These are phyloP conservation scores for Penicillium robsamsonii DNA, from an alignment of 495 filamentous ascomycete species.

Conservation along the genomic window DNA sequence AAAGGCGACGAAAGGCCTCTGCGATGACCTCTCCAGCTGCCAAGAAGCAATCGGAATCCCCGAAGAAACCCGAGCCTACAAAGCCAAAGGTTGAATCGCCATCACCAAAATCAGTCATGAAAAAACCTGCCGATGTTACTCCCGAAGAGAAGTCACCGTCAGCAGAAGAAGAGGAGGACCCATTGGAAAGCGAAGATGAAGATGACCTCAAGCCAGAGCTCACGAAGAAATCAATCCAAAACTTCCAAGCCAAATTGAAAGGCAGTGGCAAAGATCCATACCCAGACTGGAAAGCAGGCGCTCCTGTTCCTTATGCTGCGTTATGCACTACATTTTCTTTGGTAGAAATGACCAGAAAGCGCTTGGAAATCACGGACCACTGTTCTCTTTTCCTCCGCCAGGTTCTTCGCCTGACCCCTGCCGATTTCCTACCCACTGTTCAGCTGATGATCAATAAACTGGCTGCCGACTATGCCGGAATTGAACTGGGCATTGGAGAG, in stretches of 20 bases:
- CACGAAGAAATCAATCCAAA: constrained; percentile 73
- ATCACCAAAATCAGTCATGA: constrained; percentile 25
- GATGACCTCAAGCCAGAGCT: constrained; percentile 75
- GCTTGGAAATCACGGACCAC: constrained; percentile 79
- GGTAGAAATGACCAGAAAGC: constrained; percentile 89
- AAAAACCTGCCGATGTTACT: constrained; percentile 41
- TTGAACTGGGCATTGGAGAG: constrained; percentile 95
- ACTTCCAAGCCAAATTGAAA: constrained; percentile 75
- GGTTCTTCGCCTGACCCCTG: constrained; percentile 85
- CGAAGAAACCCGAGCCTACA: constrained; percentile 25
- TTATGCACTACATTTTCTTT: constrained; percentile 92
- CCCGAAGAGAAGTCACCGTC: constrained; percentile 36
- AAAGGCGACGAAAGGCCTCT: constrained; percentile 35
- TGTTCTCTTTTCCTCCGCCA: constrained; percentile 90
- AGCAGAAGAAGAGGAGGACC: constrained; percentile 50
- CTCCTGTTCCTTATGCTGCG: constrained; percentile 91
- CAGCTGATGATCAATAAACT: constrained; percentile 97
- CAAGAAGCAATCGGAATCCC: constrained; percentile 29
- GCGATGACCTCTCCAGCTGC: constrained; percentile 10
- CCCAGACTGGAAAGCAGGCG: constrained; percentile 87
- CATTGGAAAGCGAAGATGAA: constrained; percentile 52
- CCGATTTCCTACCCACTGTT: constrained; percentile 82
- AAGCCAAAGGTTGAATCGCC: constrained; percentile 18
- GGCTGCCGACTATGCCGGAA: constrained; percentile 91
- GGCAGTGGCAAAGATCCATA: constrained; percentile 72